These are phyloP conservation scores for Nannochloropsis granulata DNA, from an alignment of 108 stramenopile genomes.

Conservation along the genomic window DNA sequence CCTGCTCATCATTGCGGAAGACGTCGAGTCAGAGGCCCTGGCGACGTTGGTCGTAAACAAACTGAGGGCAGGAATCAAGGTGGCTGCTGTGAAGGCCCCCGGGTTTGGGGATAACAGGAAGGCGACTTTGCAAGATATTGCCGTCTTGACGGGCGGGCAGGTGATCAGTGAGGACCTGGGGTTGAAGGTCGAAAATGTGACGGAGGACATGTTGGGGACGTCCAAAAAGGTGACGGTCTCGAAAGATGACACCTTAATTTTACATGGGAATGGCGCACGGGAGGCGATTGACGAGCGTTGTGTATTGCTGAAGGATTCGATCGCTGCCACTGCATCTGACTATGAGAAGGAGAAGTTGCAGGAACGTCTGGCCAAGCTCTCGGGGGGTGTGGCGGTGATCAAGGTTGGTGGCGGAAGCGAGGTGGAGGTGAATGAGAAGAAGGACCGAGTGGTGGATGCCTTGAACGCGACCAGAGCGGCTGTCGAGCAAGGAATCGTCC, in stretches of 20 bases:
- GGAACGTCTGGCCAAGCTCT: conserved; percentile 95
- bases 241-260: conserved; percentile 95
- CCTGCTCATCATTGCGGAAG: conserved; percentile 94
- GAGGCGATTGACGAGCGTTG: conserved; percentile 76
- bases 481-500: conserved; percentile 96
- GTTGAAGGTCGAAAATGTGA: conserved; percentile 87
- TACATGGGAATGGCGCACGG: conserved; percentile 79
- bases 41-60: conserved; percentile 99
- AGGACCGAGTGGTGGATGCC: conserved; percentile 99
- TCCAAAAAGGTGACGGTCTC: conserved; percentile 70
- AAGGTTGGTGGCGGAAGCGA: conserved; percentile 96
- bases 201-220: conserved; percentile 69
- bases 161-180: conserved; percentile 96
- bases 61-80: conserved; percentile 96
- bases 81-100: conserved; percentile 98
- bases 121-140: conserved; percentile 98
- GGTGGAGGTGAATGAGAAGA: conserved; percentile 98
- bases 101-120: conserved; percentile 99
- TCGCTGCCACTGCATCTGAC: conserved; percentile 87
- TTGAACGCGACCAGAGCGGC: conserved; percentile 98
- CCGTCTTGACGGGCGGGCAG: conserved; percentile 90
- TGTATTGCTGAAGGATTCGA: conserved; percentile 75
- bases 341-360: conserved; percentile 99
- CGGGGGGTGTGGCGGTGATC: conserved; percentile 97
- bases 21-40: conserved; percentile 95